Conservation (phyloP, 1,284 basidiomycete species). For the Cryptococcus floricola region DNA sequence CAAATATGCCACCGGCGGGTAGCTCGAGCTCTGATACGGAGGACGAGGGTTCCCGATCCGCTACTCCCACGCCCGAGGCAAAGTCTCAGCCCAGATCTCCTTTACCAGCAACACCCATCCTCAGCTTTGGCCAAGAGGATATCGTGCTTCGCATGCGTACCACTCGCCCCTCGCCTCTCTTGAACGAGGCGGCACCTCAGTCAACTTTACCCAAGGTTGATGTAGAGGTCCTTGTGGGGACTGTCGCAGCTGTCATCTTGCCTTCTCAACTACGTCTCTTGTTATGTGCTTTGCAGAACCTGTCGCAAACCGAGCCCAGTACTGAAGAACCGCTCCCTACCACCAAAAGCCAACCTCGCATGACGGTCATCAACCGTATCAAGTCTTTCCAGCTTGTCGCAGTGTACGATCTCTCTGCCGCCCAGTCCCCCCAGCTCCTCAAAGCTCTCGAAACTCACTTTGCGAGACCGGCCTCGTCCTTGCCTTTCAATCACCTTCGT, state of each 20-base stretch:
- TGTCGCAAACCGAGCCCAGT: not conserved
- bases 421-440: not conserved
- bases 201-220: slow-evolving; percentile 15
- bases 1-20: not conserved
- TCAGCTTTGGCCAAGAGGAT: slow-evolving; percentile 41
- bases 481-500: slow-evolving; percentile 41
- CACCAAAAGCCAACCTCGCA: slow-evolving; percentile 10
- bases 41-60: slow-evolving; percentile 9
- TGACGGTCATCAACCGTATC: slow-evolving; percentile 22
- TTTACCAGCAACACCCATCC: slow-evolving; percentile 15
- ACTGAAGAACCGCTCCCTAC: not conserved
- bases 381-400: slow-evolving; percentile 28
- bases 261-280: slow-evolving; percentile 28
- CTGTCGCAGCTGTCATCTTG: slow-evolving; percentile 25
- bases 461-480: slow-evolving; percentile 25
- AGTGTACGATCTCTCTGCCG: slow-evolving; percentile 30
- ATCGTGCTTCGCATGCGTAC: slow-evolving; percentile 38
- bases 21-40: not conserved
- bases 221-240: slow-evolving; percentile 25
- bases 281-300: slow-evolving; percentile 20
- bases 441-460: slow-evolving; percentile 25
- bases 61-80: slow-evolving; percentile 25
- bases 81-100: not conserved
- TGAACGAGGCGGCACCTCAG: not conserved
- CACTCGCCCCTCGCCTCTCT: slow-evolving; percentile 2